Base-by-base conservation (phyloP, 176 grass and related monocot species). In the Eragrostis curvula region DNA sequence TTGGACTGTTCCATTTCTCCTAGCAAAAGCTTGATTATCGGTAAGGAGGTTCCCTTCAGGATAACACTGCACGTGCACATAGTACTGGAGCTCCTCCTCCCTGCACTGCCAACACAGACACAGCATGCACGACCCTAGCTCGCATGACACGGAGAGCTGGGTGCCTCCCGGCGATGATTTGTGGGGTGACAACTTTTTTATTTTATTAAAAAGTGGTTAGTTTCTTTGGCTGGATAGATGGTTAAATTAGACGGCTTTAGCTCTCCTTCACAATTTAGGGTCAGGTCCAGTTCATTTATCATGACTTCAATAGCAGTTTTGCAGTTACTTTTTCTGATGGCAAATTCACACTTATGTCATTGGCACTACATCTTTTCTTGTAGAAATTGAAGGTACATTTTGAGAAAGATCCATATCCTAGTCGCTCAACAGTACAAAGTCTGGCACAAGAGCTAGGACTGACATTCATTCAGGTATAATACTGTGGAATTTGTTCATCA, bases 371-470 rank as follows among this genome's bases (percentile, higher is more conserved):
- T 58, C 11, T 79, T 82, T 59, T 79, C 36, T 39, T 87, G 47
- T 87, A 94, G 89, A 92, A 89, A 53, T 45, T 94, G 51, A 81
- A 85, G 36, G 70, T 49, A 45, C 64, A 64, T 84, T 90, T 90
- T 20, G 70, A 77, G 29, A 87, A 83, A 92, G 88, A 92, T 76
- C 89, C 88, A 65, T 95, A 90, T 73, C 93, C 93, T 88, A 92
- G 70, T 64, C 87, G 81, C 11, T 18, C 76, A 84, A 79, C 74
- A 68, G 85, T 81, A 78, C 79, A 91, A 83, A 85, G 43, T 85
- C 63, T 94, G 27, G 87, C 89, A 23, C 73, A 87, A 81, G 92
- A 91, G 57, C 29, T 91, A 23, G 92, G 89, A 46, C 52, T 91
- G 62, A 94, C 92, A 75, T 52, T 76, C 24, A 52, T 30, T 81